phyloP scores from a whole-genome alignment of 768 basidiomycete genomes.

The Tricholoma bakamatsutake region DNA sequence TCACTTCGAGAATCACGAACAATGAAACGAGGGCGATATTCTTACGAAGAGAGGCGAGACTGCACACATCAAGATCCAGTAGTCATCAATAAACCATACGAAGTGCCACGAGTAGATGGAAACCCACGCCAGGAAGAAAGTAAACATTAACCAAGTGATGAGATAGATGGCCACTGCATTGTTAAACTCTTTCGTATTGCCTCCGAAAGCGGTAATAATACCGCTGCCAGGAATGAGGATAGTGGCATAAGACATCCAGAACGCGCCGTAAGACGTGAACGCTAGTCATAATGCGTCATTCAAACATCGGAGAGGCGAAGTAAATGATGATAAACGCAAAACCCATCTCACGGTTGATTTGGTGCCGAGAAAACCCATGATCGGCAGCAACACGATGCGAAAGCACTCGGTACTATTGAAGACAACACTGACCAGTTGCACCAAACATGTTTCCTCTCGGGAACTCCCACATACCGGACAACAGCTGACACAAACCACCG shows the following conservation, averaged over 20 bases:
- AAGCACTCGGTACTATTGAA: neutral
- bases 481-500: conserved; percentile 79
- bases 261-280: conserved; percentile 79
- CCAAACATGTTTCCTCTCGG: too few species aligned
- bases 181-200: conserved; percentile 29
- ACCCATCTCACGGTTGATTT: too few species aligned
- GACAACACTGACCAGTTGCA: conserved; percentile 53
- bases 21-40: conserved; percentile 33
- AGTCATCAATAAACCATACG: neutral
- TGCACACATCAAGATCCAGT: conserved; percentile 13
- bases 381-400: too few species aligned
- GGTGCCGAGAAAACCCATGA: too few species aligned
- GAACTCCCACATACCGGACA: conserved; percentile 94
- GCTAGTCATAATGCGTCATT: conserved; percentile 35
- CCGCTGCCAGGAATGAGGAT: too few species aligned
- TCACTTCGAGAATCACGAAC: conserved; percentile 31
- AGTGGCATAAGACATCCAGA: conserved; percentile 81
- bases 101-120: neutral
- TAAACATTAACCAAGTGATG: conserved; percentile 67
- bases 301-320: neutral
- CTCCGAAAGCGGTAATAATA: conserved; percentile 46
- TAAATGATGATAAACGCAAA: too few species aligned
- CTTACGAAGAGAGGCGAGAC: conserved; percentile 35
- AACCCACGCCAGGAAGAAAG: conserved; percentile 60
- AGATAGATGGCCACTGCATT: conserved; percentile 73